phyloP scores from a whole-genome alignment of 768 basidiomycete species.

The Dentipellis sp. region DNA sequence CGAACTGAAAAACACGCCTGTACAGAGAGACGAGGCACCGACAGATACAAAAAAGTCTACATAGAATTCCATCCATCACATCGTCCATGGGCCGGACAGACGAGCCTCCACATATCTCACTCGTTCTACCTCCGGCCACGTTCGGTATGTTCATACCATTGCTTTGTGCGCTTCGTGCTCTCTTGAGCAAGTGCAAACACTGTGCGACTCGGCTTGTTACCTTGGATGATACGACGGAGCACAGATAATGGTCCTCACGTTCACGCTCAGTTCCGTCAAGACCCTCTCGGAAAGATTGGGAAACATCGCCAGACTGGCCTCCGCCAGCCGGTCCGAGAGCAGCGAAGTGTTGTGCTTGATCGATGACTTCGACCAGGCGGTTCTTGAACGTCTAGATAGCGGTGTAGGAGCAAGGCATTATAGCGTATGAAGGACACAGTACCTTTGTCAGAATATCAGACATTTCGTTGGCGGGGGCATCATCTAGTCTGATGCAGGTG shows the following conservation, averaged over 20 bases:
- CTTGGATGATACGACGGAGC: no score
- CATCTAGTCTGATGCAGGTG: slow-evolving; percentile 48
- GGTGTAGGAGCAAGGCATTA: slow-evolving; percentile 7
- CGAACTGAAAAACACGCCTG: slow-evolving; percentile 31
- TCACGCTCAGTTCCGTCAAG: slow-evolving; percentile 91
- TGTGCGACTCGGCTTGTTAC: slow-evolving; percentile 19
- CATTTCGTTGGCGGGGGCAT: slow-evolving; percentile 63
- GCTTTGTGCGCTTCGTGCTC: slow-evolving; percentile 64
- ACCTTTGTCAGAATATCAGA: slow-evolving; percentile 65
- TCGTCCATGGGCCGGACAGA: neutral
- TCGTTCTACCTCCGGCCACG: slow-evolving; percentile 33
- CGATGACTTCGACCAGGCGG: slow-evolving; percentile 70
- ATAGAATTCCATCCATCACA: neutral
- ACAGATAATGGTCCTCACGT: slow-evolving; percentile 37
- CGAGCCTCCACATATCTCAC: neutral
- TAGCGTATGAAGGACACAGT: slow-evolving; percentile 7
- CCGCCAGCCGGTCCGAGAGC: slow-evolving; percentile 50
- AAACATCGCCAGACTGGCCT: slow-evolving; percentile 42
- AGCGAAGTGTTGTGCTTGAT: slow-evolving; percentile 86
- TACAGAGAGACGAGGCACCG: neutral
- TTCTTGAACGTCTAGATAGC: slow-evolving; percentile 57
- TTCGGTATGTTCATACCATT: slow-evolving; percentile 77
- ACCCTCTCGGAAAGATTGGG: slow-evolving; percentile 81
- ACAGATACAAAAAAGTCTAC: slow-evolving; percentile 9
- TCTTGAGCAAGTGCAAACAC: slow-evolving; percentile 86